Evolutionary conservation across 2,329 filamentous ascomycete genomes (phyloP).

Genomic region (Neofusicoccum ribis): DNA sequence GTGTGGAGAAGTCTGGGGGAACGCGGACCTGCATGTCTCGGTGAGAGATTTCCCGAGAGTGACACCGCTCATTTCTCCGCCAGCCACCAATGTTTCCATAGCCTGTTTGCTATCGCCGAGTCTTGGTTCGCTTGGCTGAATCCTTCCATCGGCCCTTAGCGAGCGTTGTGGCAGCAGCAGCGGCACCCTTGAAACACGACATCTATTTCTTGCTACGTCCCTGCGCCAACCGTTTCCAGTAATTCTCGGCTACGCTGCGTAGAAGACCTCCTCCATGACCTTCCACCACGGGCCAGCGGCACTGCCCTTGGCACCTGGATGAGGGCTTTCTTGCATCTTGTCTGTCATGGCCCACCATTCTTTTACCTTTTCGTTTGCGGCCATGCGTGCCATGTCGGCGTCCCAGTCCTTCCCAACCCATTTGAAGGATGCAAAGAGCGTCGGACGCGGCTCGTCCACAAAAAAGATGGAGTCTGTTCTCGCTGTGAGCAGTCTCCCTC

Average conservation of each 20-base stretch:
- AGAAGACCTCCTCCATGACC: conserved; percentile 68
- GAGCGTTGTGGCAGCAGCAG: neutral
- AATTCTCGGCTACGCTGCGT: neutral
- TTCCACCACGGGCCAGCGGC: conserved; percentile 69
- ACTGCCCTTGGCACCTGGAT: conserved; percentile 60
- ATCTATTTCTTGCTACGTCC: neutral
- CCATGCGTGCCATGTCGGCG: conserved; percentile 75
- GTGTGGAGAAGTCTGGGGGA: conserved; percentile 13
- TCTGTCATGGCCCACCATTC: conserved; percentile 85
- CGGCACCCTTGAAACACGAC: neutral
- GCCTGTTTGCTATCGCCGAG: neutral
- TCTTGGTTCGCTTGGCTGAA: neutral
- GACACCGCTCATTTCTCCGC: conserved; percentile 5
- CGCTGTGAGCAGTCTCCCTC: neutral
- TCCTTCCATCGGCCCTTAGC: neutral
- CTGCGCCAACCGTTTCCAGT: neutral
- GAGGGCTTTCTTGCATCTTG: conserved; percentile 64
- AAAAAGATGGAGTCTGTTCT: conserved; percentile 69
- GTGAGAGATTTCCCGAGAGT: neutral
- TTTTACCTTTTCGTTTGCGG: conserved; percentile 68
- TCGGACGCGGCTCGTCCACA: conserved; percentile 57
- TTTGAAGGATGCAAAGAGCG: conserved; percentile 75
- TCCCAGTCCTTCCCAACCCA: conserved; percentile 73
- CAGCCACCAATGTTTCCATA: neutral
- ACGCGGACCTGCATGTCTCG: conserved; percentile 11